Evolutionary conservation across 805 yeast species (phyloP).

Genomic region (Metschnikowia picachoensis): DNA sequence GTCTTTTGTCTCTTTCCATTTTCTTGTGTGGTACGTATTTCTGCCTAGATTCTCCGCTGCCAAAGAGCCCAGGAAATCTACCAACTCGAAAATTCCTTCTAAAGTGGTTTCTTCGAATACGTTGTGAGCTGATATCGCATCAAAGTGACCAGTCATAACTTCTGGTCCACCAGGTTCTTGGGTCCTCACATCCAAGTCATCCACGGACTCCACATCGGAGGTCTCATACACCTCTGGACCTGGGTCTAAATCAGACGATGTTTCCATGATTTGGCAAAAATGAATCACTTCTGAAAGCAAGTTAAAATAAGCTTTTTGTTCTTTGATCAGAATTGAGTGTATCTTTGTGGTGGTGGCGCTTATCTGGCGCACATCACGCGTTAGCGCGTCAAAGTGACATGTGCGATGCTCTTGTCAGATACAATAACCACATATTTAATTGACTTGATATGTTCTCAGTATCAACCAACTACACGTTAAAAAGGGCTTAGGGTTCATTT

Average conservation of each 20-base stretch:
- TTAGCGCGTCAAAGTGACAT: no score
- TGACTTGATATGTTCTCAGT: no score
- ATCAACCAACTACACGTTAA: no score
- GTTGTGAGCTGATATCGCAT: slow-evolving; percentile 17
- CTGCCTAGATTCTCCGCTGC: slow-evolving; percentile 7
- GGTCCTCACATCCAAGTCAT: slow-evolving; percentile 9
- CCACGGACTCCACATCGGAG: slow-evolving; percentile 40
- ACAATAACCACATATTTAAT: no score
- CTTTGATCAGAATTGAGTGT: no score
- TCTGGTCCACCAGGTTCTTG: slow-evolving; percentile 5
- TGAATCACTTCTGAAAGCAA: no score
- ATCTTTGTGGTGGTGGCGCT: no score
- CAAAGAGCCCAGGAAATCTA: slow-evolving; percentile 38
- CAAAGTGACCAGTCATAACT: slow-evolving; percentile 13
- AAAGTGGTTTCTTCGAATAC: slow-evolving; percentile 25
- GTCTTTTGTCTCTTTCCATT: slow-evolving; percentile 31
- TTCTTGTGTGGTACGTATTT: slow-evolving; percentile 4
- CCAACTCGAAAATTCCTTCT: slow-evolving; percentile 17
- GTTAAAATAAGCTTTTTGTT: no score
- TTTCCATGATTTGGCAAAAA: slow-evolving; percentile 1
- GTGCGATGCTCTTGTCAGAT: no score
- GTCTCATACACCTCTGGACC: slow-evolving; percentile 42
- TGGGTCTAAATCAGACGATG: slow-evolving; percentile 9
- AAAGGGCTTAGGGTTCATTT: no score
- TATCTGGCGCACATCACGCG: no score